Conservation (phyloP, 179 eudicot genomes). For the Beta lomatogona region DNA sequence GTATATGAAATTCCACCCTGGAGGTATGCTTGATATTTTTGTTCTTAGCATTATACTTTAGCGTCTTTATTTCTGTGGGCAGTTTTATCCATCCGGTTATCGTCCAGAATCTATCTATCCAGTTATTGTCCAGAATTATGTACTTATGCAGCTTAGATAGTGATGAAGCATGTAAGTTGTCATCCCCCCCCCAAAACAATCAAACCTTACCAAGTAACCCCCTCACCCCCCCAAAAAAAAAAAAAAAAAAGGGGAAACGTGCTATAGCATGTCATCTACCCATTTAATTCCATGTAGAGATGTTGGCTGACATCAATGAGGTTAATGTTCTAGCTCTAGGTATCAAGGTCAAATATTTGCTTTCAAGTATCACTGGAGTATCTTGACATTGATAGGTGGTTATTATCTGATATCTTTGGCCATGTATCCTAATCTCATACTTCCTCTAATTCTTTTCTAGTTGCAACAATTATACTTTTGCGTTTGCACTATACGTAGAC, state of each 20-base stretch:
- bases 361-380: background rate
- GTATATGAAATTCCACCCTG: constrained; percentile 98
- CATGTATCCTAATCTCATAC: background rate
- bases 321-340: background rate
- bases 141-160: background rate
- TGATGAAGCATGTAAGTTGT: background rate
- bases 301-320: background rate
- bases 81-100: background rate
- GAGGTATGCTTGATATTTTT: constrained; percentile 53
- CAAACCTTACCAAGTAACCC: background rate
- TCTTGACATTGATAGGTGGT: background rate
- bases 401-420: background rate
- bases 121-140: background rate
- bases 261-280: background rate
- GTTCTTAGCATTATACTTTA: background rate
- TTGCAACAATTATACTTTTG: no score
- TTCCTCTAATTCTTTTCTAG: no score
- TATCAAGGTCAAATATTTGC: background rate
- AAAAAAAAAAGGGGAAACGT: background rate
- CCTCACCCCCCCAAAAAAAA: background rate
- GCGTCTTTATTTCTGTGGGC: background rate
- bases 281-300: background rate
- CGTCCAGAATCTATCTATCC: background rate
- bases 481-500: no score
- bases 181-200: background rate